Evolutionary conservation across 2,329 filamentous ascomycete species (phyloP), one percentile per base, ranked within the genome.

Genomic region (Torrubiella hemipterigena): DNA sequence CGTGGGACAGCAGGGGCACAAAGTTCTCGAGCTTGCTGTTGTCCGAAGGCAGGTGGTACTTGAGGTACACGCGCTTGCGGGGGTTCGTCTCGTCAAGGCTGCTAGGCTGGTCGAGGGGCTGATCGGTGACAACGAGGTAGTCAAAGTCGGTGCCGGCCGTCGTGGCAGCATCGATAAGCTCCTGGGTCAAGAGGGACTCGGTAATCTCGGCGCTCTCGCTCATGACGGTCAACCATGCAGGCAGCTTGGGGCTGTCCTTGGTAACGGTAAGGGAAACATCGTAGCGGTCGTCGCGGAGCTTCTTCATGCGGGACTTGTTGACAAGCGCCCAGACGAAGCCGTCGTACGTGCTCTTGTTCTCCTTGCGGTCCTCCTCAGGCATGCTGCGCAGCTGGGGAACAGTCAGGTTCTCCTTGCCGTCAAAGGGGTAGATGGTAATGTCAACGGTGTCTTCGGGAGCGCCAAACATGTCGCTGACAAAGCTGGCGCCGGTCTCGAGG

Each of bases 151-250:
- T 80, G 18, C 89, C 89, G 5, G 84, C 84, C 31, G 78, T 60
- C 47, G 81, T 71, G 41, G 93, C 67, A 12, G 83, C 86, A 48
- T 81, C 73, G 55, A 85, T 71, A 22, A 98, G 69, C 46, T 96
- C 89, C n/a, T 81, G 70, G 4, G 85, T 94, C 30, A 98, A 70
- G 42, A 98, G 64, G 6, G 75, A 66, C 27, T 95, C 83, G 10
- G 87, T 95, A 46, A 98, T 79, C 60, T 96, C 91, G 36, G 87
- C 86, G 58, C 79, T 94, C 67, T 98, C 91, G 50, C 77, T 93
- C 91, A 98, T 96, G 50, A 95, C 75, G 10, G 85, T 94, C 33
- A 80, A 67, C 87, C 87, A 98, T 41, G 69, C 60, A 20, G 91
- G 89, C 20, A 98, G 74, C 66, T 93, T 95, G 33, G 80, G 53